Evolutionary conservation across 371 early-diverging fungal species (phyloP), one percentile per base, ranked within the genome.

Genomic region (Parasitella parasitica): DNA sequence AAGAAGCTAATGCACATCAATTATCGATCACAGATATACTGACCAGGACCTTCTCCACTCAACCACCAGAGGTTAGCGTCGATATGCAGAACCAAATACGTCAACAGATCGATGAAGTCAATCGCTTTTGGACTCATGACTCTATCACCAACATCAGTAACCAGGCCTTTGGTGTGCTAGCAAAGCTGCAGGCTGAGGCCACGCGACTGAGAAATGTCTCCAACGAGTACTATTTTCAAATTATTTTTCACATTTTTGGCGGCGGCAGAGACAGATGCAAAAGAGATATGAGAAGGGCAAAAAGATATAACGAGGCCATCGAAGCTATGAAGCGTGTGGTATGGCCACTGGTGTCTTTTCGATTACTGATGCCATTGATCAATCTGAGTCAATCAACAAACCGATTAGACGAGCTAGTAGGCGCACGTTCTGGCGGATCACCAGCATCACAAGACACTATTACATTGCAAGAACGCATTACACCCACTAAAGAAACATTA

Each of bases 101-200:
- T 16, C 54, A 61, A 37, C 61, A 54, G 26, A 26, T 55, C 0
- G 62, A 62, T 27, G 62, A 62, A 27, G 26, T 22, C 11, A 28
- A 48, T 38, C 30, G 18, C 16, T 51, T 60, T 38, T 54, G 57
- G 54, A 16, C 74, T 61, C 16, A 89, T 77, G 37, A 97, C 70
- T 12, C 93, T 81, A 53, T 80, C 66, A 58, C 82, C 69, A 48
- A 94, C 72, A 43, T 67, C 34, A 63, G 63, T 37, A 50, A 59
- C 11, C 32, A 67, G 11, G 72, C 75, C 0, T 67, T 75, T 32
- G 20, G 24, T 2, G 65, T 75, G 0, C 34, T 77, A 11, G 53
- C 69, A 0, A 51, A 60, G 13, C 66, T 77, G 3, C 75, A 77
- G 34, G 65, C 63, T 3, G 75, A 77, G 46, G 68, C 72, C 0